phyloP scores from a whole-genome alignment of 2,329 filamentous ascomycete species.

The Spiromastix sp. region DNA sequence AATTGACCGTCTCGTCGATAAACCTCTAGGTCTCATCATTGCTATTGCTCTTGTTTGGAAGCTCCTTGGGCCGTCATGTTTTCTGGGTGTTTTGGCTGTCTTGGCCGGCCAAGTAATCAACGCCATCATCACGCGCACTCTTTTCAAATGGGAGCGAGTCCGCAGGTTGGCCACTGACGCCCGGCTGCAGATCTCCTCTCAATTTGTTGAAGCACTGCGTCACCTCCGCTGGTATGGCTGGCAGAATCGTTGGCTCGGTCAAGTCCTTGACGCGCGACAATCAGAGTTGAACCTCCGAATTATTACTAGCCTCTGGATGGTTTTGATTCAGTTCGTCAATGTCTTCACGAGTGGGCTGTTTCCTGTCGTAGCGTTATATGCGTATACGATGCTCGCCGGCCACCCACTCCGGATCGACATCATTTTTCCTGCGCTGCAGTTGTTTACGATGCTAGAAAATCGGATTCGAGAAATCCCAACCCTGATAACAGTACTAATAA shows the following conservation, averaged over 20 bases:
- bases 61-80: constrained; percentile 69
- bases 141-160: constrained; percentile 59
- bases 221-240: constrained; percentile 75
- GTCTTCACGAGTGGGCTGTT: constrained; percentile 62
- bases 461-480: constrained; percentile 65
- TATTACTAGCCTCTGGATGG: constrained; percentile 51
- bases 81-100: constrained; percentile 62
- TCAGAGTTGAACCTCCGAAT: constrained; percentile 58
- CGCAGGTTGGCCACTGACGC: constrained; percentile 66
- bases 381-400: constrained; percentile 63
- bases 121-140: constrained; percentile 51
- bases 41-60: constrained; percentile 65
- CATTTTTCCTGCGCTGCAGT: constrained; percentile 74
- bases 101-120: constrained; percentile 61
- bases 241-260: constrained; percentile 63
- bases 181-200: constrained; percentile 68
- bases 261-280: constrained; percentile 58
- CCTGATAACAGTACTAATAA: constrained; percentile 65
- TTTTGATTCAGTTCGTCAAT: constrained; percentile 59
- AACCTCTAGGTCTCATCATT: constrained; percentile 65
- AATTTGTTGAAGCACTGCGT: constrained; percentile 78
- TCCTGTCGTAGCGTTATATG: constrained; percentile 69
- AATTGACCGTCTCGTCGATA: constrained; percentile 62
- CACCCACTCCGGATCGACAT: constrained; percentile 64
- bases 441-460: constrained; percentile 65